phyloP scores from a whole-genome alignment of 352 stramenopile genomes.

The Phytophthora podocarpi region DNA sequence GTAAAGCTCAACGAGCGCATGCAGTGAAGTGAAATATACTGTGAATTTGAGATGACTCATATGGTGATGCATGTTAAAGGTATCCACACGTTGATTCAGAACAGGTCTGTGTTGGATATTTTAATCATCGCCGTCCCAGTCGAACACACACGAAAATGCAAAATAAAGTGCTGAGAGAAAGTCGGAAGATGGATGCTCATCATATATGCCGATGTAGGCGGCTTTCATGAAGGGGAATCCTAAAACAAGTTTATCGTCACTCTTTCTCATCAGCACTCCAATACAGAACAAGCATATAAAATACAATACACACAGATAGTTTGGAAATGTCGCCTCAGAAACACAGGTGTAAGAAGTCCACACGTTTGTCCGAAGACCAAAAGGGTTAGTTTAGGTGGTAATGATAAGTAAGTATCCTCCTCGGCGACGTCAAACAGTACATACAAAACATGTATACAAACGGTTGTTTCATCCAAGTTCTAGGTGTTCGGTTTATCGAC shows the following conservation, averaged over 20 bases:
- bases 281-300: slow-evolving; percentile 7
- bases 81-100: slow-evolving; percentile 87
- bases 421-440: slow-evolving; percentile 35
- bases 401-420: slow-evolving; percentile 69
- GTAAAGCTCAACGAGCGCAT: no score
- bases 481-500: slow-evolving; percentile 76
- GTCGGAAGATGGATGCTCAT: slow-evolving; percentile 76
- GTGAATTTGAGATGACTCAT: slow-evolving; percentile 55
- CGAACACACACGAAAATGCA: no score
- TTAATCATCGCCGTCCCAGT: slow-evolving; percentile 74
- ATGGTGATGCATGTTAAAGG: slow-evolving; percentile 91
- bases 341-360: slow-evolving; percentile 90
- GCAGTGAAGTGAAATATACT: no score
- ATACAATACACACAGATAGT: slow-evolving; percentile 25
- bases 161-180: slow-evolving; percentile 26
- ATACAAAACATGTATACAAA: slow-evolving; percentile 17
- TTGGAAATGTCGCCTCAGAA: slow-evolving; percentile 75
- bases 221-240: slow-evolving; percentile 89
- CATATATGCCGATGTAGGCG: slow-evolving; percentile 63
- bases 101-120: slow-evolving; percentile 89
- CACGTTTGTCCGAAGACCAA: slow-evolving; percentile 82
- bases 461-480: slow-evolving; percentile 67
- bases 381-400: slow-evolving; percentile 83
- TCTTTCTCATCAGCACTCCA: slow-evolving; percentile 29
- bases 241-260: slow-evolving; percentile 80